phyloP scores from a whole-genome alignment of 2,329 filamentous ascomycete genomes.

The Aureobasidium zeae region DNA sequence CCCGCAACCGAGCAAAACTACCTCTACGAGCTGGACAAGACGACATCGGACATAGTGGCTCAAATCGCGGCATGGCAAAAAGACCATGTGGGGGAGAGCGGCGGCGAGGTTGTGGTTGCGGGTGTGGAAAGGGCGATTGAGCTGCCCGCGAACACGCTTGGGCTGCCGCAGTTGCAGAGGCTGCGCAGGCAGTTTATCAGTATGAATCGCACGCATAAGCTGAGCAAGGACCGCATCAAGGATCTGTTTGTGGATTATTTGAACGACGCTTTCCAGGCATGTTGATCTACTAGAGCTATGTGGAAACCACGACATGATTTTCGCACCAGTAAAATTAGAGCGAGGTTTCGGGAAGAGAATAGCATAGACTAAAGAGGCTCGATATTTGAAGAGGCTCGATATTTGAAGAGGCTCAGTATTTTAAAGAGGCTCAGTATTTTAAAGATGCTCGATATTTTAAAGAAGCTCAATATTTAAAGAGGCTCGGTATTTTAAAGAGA shows the following conservation, averaged over 20 bases:
- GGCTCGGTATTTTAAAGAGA: too few species aligned
- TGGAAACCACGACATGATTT: too few species aligned
- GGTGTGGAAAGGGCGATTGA: slow-evolving; percentile 49
- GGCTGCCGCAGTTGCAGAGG: slow-evolving; percentile 65
- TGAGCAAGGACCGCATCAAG: slow-evolving; percentile 32
- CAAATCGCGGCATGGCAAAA: slow-evolving; percentile 59
- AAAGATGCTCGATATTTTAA: too few species aligned
- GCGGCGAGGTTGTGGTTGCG: slow-evolving; percentile 39
- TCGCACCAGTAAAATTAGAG: too few species aligned
- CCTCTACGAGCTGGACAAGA: slow-evolving; percentile 68
- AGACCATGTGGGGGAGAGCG: slow-evolving; percentile 53
- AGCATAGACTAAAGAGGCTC: too few species aligned
- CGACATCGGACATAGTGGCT: slow-evolving; percentile 67
- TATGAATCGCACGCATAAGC: slow-evolving; percentile 57
- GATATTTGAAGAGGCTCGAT: too few species aligned
- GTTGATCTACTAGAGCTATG: too few species aligned
- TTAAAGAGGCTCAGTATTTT: too few species aligned
- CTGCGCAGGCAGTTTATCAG: slow-evolving; percentile 68
- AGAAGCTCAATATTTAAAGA: too few species aligned
- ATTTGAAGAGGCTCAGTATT: too few species aligned
- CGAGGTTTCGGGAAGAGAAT: too few species aligned
- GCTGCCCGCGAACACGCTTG: slow-evolving; percentile 55
- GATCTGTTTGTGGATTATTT: slow-evolving; percentile 35
- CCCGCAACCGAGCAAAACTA: slow-evolving; percentile 58
- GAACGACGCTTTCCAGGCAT: slow-evolving; percentile 30